phyloP scores from a whole-genome alignment of 805 yeast genomes.

The Torulaspora quercuum region DNA sequence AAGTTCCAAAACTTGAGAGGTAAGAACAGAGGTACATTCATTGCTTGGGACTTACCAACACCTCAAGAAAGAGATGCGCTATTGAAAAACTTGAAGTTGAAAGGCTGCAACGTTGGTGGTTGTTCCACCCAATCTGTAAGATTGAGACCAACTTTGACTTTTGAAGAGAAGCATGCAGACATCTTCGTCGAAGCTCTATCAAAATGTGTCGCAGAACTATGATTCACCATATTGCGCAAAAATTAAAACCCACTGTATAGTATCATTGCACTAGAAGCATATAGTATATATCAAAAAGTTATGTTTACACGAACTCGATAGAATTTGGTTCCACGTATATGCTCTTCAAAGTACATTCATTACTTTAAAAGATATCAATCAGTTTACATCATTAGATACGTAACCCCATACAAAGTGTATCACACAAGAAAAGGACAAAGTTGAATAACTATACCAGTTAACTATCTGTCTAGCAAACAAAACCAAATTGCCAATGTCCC shows the following conservation, averaged over 20 bases:
- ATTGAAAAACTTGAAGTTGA: conserved; percentile 43
- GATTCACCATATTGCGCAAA: conserved; percentile 1
- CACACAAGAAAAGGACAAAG: neutral
- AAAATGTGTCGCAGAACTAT: conserved; percentile 33
- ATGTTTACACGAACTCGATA: neutral
- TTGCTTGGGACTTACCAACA: conserved; percentile 57
- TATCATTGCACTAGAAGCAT: neutral
- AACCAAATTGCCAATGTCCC: too few relatives aligned
- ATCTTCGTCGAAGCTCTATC: conserved; percentile 45
- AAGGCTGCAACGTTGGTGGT: conserved; percentile 66
- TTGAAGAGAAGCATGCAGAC: conserved; percentile 60
- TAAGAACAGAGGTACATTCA: conserved; percentile 58
- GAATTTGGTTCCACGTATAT: neutral
- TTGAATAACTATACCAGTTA: too few relatives aligned
- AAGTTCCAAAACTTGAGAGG: conserved; percentile 55
- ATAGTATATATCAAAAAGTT: neutral
- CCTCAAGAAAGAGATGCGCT: conserved; percentile 46
- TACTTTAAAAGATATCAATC: too few relatives aligned
- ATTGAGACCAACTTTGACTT: conserved; percentile 62
- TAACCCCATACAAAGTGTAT: too few relatives aligned
- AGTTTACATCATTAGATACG: too few relatives aligned
- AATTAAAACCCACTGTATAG: conserved; percentile 1
- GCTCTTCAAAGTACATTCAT: neutral
- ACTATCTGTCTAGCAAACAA: too few relatives aligned
- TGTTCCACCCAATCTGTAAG: conserved; percentile 59